Evolutionary conservation across 352 stramenopile genomes (phyloP), one percentile per base, ranked within the genome.

Genomic region (Globisporangium sylvaticum): DNA sequence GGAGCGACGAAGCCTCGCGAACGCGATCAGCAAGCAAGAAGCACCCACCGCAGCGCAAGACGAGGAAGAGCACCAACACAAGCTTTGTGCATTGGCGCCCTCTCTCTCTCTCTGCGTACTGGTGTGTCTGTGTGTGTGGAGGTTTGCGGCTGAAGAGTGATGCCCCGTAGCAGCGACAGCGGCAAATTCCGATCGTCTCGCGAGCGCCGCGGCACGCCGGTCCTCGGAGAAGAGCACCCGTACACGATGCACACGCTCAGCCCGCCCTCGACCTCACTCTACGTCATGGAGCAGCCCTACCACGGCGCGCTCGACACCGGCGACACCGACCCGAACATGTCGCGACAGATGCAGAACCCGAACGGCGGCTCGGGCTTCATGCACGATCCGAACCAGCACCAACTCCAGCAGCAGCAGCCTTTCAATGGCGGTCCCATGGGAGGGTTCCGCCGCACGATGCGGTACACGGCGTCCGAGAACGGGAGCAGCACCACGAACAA

Each of bases 281-380:
- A 89, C 75, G 78, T 91, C 64, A 92, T 93, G 81, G 85, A 91
- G 64, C 79, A 79, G 37, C 72, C 65, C 50, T 75, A 75, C 50
- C 67, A 75, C 59, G 68, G 72, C 18, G 25, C 42, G 1, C 52
- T 52, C 32, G 73, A 81, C 39, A 44, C 72, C 3, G 68, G 75
- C 37, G 65, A 75, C 27, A 70, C 53, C 24, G 65, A 65, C 1
- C 34, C 52, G n/a, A 22, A 20, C 25, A 37, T 58, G 37, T 20
- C 55, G 8, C 65, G 27, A 24, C 65, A 62, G 22, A 59, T 67
- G 10, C 52, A 48, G 32, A 37, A 34, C 24, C 50, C 42, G 22
- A 24, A 34, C 12, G 61, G 31, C 22, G n/a, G n/a, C n/a, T n/a
- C n/a, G n/a, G 50, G 48, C 34, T 65, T 69, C 25, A 52, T 58